phyloP scores from a whole-genome alignment of 2,329 filamentous ascomycete genomes.

The Helotiales sp. region DNA sequence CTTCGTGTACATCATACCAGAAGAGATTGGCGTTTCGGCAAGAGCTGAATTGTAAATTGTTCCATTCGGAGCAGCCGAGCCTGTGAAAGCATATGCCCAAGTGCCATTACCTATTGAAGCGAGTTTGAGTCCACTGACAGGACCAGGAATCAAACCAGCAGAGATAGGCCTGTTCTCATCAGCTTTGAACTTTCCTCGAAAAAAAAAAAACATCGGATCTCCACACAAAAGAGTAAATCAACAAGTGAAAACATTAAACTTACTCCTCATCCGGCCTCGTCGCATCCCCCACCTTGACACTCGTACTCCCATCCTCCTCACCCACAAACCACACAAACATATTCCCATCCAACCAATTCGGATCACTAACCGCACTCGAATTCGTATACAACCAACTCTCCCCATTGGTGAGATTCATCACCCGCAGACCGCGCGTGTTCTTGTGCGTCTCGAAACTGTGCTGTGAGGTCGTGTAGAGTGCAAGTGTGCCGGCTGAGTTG shows the following conservation, averaged over 20 bases:
- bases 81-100: constrained; percentile 30
- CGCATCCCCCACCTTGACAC: constrained; percentile 34
- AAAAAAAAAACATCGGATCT: too few species aligned
- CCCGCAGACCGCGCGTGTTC: constrained; percentile 67
- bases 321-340: constrained; percentile 33
- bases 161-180: constrained; percentile 26
- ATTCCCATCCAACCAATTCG: constrained; percentile 35
- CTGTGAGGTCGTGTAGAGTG: constrained; percentile 72
- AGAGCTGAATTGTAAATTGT: constrained; percentile 34
- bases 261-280: constrained; percentile 30
- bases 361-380: constrained; percentile 34
- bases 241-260: constrained; percentile 14
- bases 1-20: constrained; percentile 32
- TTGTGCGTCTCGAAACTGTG: constrained; percentile 78
- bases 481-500: constrained; percentile 67
- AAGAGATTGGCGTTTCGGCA: constrained; percentile 25
- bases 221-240: background rate
- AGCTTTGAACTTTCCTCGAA: background rate
- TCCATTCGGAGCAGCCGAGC: constrained; percentile 33
- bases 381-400: constrained; percentile 33
- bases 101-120: constrained; percentile 26
- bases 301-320: constrained; percentile 38
- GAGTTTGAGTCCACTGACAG: constrained; percentile 35
- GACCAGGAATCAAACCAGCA: constrained; percentile 34
- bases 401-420: constrained; percentile 64